These are phyloP conservation scores for Lactuca saligna DNA, from an alignment of 129 eudicot genomes.

Conservation along the genomic window DNA sequence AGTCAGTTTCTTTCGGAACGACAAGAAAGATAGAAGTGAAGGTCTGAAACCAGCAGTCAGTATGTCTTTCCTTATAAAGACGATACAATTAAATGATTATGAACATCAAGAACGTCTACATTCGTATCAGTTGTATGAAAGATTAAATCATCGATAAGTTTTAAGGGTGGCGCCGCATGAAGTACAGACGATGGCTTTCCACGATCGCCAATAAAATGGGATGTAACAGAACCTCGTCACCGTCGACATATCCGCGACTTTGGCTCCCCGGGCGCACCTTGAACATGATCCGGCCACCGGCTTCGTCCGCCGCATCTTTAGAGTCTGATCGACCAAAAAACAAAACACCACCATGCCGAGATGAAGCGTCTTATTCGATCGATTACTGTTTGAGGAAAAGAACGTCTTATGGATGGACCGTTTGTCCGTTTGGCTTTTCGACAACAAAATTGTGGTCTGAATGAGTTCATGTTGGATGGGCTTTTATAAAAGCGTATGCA, in stretches of 20 bases:
- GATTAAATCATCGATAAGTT: conserved; percentile 38
- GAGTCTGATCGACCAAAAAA: conserved; percentile 75
- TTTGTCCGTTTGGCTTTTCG: neutral
- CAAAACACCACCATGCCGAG: conserved; percentile 61
- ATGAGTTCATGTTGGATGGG: conserved; percentile 12
- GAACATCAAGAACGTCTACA: neutral
- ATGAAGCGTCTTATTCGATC: neutral
- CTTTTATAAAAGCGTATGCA: conserved; percentile 21
- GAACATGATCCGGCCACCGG: conserved; percentile 90
- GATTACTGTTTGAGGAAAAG: neutral
- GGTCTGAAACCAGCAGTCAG: neutral
- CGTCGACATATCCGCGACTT: conserved; percentile 78
- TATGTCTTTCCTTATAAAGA: neutral
- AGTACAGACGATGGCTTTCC: conserved; percentile 82
- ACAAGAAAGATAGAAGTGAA: neutral
- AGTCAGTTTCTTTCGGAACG: neutral
- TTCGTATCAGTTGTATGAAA: too few relatives aligned
- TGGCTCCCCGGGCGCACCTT: conserved; percentile 78
- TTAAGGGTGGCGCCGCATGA: conserved; percentile 79
- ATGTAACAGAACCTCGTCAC: conserved; percentile 76
- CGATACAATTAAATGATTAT: neutral
- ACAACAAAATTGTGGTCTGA: neutral
- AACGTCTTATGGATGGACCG: neutral
- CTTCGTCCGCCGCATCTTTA: conserved; percentile 48
- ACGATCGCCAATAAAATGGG: conserved; percentile 68